Evolutionary conservation across 768 basidiomycete genomes (phyloP).

Genomic region (Tricholoma flavovirens): DNA sequence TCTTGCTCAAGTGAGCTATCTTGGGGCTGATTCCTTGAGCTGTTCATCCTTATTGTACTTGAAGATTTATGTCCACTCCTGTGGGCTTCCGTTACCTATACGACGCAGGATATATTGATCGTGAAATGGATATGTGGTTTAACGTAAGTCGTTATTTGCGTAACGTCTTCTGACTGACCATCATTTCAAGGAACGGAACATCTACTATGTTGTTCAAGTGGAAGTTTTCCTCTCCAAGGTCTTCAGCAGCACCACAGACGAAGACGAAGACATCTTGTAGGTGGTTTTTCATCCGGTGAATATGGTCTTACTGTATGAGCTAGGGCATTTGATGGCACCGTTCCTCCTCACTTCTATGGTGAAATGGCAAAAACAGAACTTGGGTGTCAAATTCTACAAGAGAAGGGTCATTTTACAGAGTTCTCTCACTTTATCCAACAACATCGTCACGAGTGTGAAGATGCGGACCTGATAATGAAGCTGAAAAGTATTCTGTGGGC

Average conservation of each 20-base stretch:
- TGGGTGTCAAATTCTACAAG: constrained; percentile 85
- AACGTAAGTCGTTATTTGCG: constrained; percentile 47
- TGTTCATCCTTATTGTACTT: not conserved
- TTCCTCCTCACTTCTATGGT: constrained; percentile 95
- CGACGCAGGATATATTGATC: constrained; percentile 87
- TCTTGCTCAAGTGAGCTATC: constrained; percentile 72
- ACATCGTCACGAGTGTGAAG: constrained; percentile 80
- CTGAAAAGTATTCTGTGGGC: constrained; percentile 97
- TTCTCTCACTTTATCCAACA: constrained; percentile 87
- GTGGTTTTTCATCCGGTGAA: constrained; percentile 12
- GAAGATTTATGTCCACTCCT: constrained; percentile 89
- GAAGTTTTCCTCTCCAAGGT: constrained; percentile 86
- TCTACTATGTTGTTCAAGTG: constrained; percentile 88
- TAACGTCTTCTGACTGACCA: not conserved
- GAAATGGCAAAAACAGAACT: constrained; percentile 96
- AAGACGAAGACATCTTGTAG: constrained; percentile 58
- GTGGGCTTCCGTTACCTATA: constrained; percentile 91
- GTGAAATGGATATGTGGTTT: constrained; percentile 96
- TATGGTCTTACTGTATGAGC: not conserved
- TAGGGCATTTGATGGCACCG: constrained; percentile 79
- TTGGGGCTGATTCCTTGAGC: not conserved
- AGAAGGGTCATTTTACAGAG: constrained; percentile 86
- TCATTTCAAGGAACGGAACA: constrained; percentile 74
- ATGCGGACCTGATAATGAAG: constrained; percentile 78
- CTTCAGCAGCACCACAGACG: constrained; percentile 60